Percentiles rank a stretch among this genome's conserved stretches.
Evolutionary conservation across 2,329 filamentous ascomycete species (phyloP).

Genomic region (Ophiostoma sp.): DNA sequence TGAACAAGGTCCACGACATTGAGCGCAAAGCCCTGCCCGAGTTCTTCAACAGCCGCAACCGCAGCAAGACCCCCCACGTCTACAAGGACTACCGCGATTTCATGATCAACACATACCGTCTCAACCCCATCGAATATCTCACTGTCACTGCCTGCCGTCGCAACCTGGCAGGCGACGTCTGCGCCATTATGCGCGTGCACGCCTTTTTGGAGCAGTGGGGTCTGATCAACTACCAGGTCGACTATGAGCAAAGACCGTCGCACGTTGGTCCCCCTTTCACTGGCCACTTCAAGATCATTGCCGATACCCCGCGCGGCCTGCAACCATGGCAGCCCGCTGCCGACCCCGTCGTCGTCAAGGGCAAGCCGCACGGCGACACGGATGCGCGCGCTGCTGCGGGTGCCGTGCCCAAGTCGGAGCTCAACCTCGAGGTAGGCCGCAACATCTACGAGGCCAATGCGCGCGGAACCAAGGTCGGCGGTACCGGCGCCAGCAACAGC

Average conservation of each 20-base stretch:
- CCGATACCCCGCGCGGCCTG: conserved; percentile 88
- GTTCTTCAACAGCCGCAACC: conserved; percentile 97
- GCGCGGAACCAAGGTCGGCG: conserved; percentile 62
- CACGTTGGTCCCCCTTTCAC: conserved; percentile 96
- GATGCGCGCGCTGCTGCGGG: conserved; percentile 66
- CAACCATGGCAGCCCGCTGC: conserved; percentile 92
- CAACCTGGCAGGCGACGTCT: conserved; percentile 94
- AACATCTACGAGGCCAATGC: conserved; percentile 94
- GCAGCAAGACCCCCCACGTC: conserved; percentile 93
- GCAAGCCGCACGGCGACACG: conserved; percentile 59
- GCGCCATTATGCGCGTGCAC: conserved; percentile 98
- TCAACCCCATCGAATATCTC: conserved; percentile 93
- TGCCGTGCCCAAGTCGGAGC: conserved; percentile 66
- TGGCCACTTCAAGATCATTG: conserved; percentile 92
- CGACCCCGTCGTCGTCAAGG: conserved; percentile 61
- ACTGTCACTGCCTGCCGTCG: conserved; percentile 94
- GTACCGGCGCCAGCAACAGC: conserved; percentile 42
- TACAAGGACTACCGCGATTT: conserved; percentile 99
- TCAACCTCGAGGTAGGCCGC: conserved; percentile 87
- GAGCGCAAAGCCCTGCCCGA: conserved; percentile 94
- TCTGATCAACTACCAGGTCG: conserved; percentile 98
- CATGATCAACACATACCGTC: conserved; percentile 98
- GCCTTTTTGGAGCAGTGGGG: conserved; percentile 98
- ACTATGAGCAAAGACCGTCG: conserved; percentile 89
- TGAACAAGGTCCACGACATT: conserved; percentile 84